Evolutionary conservation across 139 green algal species (phyloP).

Genomic region (Haematococcus sp.): DNA sequence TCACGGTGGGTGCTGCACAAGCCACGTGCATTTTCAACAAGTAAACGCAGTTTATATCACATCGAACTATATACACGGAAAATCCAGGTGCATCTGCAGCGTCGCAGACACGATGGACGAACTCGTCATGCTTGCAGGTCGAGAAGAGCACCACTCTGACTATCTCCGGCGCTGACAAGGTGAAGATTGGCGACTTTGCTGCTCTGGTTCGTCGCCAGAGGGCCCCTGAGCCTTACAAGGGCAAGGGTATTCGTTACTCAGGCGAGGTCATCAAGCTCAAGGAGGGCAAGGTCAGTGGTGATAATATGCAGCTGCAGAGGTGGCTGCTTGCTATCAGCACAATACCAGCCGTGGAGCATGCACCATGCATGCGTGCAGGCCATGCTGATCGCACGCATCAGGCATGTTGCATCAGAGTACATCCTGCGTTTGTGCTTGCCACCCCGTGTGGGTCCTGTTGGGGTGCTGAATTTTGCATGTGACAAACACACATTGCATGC

Average conservation of each 20-base stretch:
- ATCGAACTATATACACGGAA: not conserved
- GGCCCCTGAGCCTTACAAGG: constrained; percentile 95
- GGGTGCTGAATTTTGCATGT: too few relatives aligned
- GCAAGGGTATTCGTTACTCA: constrained; percentile 89
- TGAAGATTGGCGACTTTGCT: constrained; percentile 86
- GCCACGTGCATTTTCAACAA: not conserved
- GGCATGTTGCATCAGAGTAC: too few relatives aligned
- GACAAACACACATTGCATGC: too few relatives aligned
- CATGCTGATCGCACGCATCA: too few relatives aligned
- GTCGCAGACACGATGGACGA: not conserved
- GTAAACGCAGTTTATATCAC: not conserved
- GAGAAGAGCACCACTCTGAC: constrained; percentile 84
- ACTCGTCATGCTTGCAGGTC: constrained; percentile 50
- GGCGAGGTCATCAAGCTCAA: constrained; percentile 92
- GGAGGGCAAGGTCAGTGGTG: constrained; percentile 82
- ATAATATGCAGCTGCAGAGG: not conserved
- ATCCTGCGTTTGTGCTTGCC: too few relatives aligned
- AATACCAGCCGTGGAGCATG: too few relatives aligned
- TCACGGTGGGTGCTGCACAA: constrained; percentile 51
- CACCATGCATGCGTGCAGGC: too few relatives aligned
- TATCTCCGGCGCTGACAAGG: constrained; percentile 84
- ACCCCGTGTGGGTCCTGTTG: too few relatives aligned
- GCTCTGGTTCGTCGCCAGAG: constrained; percentile 83
- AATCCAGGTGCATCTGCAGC: not conserved
- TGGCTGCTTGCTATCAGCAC: too few relatives aligned